Conservation (phyloP, 345 rosid genomes). For the Citrus unshiu region DNA sequence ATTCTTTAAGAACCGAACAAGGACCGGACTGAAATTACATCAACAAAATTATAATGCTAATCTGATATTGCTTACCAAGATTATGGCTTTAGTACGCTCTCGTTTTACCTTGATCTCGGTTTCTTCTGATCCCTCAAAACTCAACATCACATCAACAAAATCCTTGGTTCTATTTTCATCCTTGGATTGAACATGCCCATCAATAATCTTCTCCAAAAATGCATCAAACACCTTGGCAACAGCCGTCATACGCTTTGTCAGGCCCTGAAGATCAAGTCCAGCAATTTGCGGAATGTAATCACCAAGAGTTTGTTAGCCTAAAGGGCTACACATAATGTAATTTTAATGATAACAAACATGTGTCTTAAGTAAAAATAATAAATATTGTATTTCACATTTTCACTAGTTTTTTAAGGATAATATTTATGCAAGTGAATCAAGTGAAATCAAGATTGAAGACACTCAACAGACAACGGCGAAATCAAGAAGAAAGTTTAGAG, state of each 20-base stretch:
- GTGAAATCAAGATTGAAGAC: too few relatives aligned
- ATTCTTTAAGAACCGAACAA: too few relatives aligned
- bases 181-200: conserved; percentile 15
- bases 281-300: conserved; percentile 25
- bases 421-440: too few relatives aligned
- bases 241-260: conserved; percentile 23
- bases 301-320: conserved; percentile 11
- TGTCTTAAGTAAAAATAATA: too few relatives aligned
- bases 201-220: conserved; percentile 28
- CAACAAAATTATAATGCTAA: background rate
- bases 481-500: too few relatives aligned
- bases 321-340: too few relatives aligned
- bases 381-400: too few relatives aligned
- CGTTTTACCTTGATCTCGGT: conserved; percentile 9
- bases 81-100: conserved; percentile 25
- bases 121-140: conserved; percentile 19
- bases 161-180: conserved; percentile 24
- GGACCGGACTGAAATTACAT: too few relatives aligned
- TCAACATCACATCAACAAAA: conserved; percentile 30
- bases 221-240: conserved; percentile 27
- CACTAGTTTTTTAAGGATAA: too few relatives aligned
- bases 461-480: too few relatives aligned
- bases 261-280: conserved; percentile 28
- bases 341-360: too few relatives aligned
- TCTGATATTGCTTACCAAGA: background rate